Evolutionary conservation across 352 stramenopile genomes (phyloP), one percentile per base, ranked within the genome.

Genomic region (Phytophthora hybrid): DNA sequence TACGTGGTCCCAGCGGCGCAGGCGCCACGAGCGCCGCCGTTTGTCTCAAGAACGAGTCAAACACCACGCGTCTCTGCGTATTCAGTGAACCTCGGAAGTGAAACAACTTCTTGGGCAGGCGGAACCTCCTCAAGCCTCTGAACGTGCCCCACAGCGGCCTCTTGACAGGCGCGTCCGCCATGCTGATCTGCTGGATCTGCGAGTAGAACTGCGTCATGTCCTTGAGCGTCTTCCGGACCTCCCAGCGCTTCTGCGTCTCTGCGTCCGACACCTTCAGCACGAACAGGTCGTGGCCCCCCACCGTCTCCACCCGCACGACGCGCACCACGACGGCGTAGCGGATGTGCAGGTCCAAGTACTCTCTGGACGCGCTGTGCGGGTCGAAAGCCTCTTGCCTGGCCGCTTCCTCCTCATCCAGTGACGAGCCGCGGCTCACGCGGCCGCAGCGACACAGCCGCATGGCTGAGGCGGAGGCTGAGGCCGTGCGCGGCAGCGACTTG

Each of bases 21-120:
- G 85, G 85, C 9, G 80, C 69, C 16, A 90, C 82, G 19, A 93
- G 64, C 49, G 84, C 82, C 11, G 83, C 83, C 14, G 83, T 91
- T 54, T 93, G 85, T 10, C 83, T 77, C 56, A 93, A 73, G 32
- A 91, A 88, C 70, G 85, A 91, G 69, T 92, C 85, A 59, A 90
- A 91, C n/a, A 90, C 77, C 3, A 88, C 80, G 47, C 81, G 79
- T 21, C 84, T 79, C 76, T 92, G 85, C 11, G 84, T 75, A 39
- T 79, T 83, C 19, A 91, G 67, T 14, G 82, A 80, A 31, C 78
- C 83, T 63, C 82, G 76, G 19, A 82, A 89, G 59, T 84, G 74
- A 57, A 92, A 81, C 34, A 89, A 69, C 31, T 81, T 85, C 62
- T 83, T 90, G 9, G 85, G 84, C 44, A 92, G 67, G 6, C 82